These are phyloP conservation scores for Chlorociboria aeruginascens DNA, from an alignment of 495 filamentous ascomycete species.

Conservation along the genomic window DNA sequence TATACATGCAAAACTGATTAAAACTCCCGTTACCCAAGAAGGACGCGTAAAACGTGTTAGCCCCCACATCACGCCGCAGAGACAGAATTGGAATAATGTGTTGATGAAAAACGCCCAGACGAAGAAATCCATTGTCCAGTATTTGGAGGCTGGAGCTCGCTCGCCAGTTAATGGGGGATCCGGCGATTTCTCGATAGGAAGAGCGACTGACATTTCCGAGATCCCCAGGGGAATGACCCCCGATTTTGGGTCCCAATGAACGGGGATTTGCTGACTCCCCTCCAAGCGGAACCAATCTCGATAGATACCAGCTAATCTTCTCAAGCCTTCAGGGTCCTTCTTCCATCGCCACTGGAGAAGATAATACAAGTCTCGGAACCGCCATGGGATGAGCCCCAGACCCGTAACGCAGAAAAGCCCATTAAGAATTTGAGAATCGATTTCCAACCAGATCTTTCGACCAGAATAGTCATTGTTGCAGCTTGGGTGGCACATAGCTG, in stretches of 20 bases:
- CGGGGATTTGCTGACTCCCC: constrained; percentile 35
- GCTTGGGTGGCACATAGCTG: constrained; percentile 26
- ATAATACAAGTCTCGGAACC: constrained; percentile 66
- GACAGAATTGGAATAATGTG: constrained; percentile 56
- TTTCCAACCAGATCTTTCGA: constrained; percentile 71
- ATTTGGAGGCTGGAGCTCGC: constrained; percentile 46
- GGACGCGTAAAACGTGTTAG: constrained; percentile 59
- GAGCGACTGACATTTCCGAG: constrained; percentile 33
- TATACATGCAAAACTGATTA: constrained; percentile 57
- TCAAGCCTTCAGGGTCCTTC: constrained; percentile 36
- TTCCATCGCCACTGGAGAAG: constrained; percentile 47
- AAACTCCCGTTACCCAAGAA: constrained; percentile 58
- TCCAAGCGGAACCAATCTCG: constrained; percentile 55
- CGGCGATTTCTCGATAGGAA: constrained; percentile 41
- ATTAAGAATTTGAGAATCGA: constrained; percentile 73
- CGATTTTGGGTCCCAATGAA: constrained; percentile 27
- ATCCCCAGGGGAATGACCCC: constrained; percentile 25
- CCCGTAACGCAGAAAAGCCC: constrained; percentile 78
- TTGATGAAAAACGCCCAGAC: constrained; percentile 65
- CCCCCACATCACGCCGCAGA: constrained; percentile 74
- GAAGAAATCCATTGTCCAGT: constrained; percentile 72
- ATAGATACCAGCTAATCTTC: constrained; percentile 53
- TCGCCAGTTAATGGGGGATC: constrained; percentile 47
- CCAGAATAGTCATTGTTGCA: constrained; percentile 53
- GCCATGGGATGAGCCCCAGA: constrained; percentile 74